Conservation (phyloP, 495 filamentous ascomycete genomes). For the Neurospora tetrasperma region DNA sequence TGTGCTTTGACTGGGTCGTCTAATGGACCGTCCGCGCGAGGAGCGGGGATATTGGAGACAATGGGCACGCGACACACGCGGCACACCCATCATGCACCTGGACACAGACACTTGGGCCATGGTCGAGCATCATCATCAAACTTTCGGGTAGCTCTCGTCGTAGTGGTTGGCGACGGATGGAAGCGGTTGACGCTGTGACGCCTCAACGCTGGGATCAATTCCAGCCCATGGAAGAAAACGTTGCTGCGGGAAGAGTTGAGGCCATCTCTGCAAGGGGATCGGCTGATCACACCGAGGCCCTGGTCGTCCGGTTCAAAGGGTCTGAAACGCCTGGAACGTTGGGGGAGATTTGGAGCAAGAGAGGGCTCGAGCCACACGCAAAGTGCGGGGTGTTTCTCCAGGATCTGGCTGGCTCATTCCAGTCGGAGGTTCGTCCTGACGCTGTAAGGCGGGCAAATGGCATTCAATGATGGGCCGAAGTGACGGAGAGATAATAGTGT, state of each 20-base stretch:
- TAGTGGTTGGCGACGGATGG: not conserved
- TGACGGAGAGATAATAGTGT: not conserved
- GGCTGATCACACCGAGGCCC: not conserved
- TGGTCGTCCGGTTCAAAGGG: not conserved
- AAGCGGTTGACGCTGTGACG: not conserved
- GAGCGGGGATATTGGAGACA: not conserved
- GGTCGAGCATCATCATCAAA: not conserved
- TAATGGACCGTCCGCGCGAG: not conserved
- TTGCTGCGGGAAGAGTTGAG: not conserved
- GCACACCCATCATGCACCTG: not conserved
- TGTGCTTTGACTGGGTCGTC: slow-evolving; percentile 18
- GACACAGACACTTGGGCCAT: not conserved
- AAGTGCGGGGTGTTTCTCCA: not conserved
- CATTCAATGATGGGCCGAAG: not conserved
- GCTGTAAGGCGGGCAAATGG: not conserved
- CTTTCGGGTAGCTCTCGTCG: not conserved
- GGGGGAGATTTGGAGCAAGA: slow-evolving; percentile 37
- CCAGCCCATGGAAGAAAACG: not conserved
- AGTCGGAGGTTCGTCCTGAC: not conserved
- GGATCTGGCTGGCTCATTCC: not conserved
- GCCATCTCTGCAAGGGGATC: not conserved
- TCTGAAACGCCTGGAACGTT: not conserved
- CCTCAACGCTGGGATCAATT: not conserved
- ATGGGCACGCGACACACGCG: not conserved
- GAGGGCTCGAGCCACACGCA: slow-evolving; percentile 35